Base-by-base conservation (phyloP, 306 rosid genomes). In the Fragaria iinumae region DNA sequence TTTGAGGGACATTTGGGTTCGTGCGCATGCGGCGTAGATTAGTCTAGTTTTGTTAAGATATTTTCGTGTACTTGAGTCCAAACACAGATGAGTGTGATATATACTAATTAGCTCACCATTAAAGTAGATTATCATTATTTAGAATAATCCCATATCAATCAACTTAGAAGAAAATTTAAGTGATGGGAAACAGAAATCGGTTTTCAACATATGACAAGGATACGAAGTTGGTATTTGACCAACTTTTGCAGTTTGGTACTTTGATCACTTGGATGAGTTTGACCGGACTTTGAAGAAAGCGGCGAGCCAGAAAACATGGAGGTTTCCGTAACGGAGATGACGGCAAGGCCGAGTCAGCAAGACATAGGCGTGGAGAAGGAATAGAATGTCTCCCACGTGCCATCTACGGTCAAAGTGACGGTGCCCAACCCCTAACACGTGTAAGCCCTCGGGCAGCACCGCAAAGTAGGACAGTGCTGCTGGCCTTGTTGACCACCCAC, bases 341-440 rank as follows among this genome's bases (percentile, higher is more conserved):
- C 91, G 86, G 83, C 65, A 76, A 67, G 45, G 62, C 48, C 82
- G 74, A 81, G 80, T 88, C 87, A 80, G 79, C 89, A 77, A 32
- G 48, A 70, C 87, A 60, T 80, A 68, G 78, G 88, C 87, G 88
- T 81, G 89, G 64, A 21, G 62, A 13, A 71, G 76, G 72, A 81
- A 84, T 80, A 71, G 77, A 39, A 23, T 45, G 27, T 18, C 59
- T 86, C 74, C 84, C 88, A 91, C 92, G 92, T 87, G 92, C 89
- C 74, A 39, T 12, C 27, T 77, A 1, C 79, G 85, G 98, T 93
- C 98, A 90, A 87, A 87, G 83, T 66, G 92, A 67, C 97, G 91
- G 96, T 93, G 97, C 90, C 93, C 69, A 74, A 60, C 76, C 27
- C 73, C 2, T 29, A 76, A 79, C 88, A 93, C 95, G 93, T 85